Base-by-base conservation (phyloP, 352 stramenopile species). In the Globisporangium solare region DNA sequence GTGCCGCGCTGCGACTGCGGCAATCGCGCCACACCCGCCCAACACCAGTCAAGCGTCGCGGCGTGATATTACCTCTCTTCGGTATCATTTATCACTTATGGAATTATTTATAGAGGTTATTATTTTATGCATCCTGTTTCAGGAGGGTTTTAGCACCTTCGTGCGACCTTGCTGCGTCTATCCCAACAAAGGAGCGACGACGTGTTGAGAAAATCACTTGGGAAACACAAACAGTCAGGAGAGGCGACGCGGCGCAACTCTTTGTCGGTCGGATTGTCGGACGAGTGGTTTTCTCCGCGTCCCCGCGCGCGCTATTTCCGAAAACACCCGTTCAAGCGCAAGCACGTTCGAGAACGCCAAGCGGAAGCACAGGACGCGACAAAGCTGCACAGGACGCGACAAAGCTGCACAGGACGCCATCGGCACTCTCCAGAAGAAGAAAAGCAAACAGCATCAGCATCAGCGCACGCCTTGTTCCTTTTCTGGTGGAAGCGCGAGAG, bases 21-120 rank as follows among this genome's bases (percentile, higher is more conserved):
- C 31, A 45, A 2, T 12, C 45, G 49, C 31, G 24, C 18, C 6
- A 17, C 27, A 54, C 4, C 12, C 40, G 35, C 50, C 50, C 50
- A 47, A 56, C 50, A 56, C 50, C 50, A 56, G 46, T 56, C 50
- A 56, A 56, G 50, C 50, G 13, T 32, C 31, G 17, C 39, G 12
- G 39, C 39, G 39, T 45, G 27, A 35, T 35, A 35, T 35, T 35
- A 35, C 27, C 27, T 35, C 5, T 35, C 27, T n/a, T n/a, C n/a
- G n/a, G n/a, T n/a, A n/a, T n/a, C n/a, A n/a, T n/a, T n/a, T n/a
- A n/a, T n/a, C n/a, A n/a, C n/a, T n/a, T n/a, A n/a, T n/a, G n/a
- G n/a, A n/a, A n/a, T n/a, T n/a, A n/a, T n/a, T n/a, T n/a, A n/a
- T 22, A n/a, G 15, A 15, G 12, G 13, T 2, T 35, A 35, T 11